Conservation (phyloP, 306 rosid genomes). For the Alnus glutinosa region DNA sequence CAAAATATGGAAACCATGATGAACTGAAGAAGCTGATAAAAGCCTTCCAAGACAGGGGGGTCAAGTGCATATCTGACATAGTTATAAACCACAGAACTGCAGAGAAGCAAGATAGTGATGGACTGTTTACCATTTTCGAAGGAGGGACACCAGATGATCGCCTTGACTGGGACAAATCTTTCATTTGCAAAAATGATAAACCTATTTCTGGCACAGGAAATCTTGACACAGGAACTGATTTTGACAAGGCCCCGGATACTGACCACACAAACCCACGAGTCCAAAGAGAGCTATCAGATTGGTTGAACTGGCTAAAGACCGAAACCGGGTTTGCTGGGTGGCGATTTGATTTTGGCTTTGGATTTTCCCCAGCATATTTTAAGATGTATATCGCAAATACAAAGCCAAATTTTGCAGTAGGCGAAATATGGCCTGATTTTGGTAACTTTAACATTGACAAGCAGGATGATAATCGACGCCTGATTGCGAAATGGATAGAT, state of each 20-base stretch:
- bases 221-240: not conserved
- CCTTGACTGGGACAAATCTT: not conserved
- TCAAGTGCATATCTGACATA: not conserved
- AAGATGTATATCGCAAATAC: not conserved
- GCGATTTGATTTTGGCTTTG: not conserved
- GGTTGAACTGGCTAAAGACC: conserved; percentile 4
- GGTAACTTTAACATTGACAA: not conserved
- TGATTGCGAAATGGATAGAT: conserved; percentile 34
- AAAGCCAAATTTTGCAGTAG: not conserved
- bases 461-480: conserved; percentile 24
- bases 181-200: not conserved
- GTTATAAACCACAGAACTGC: not conserved
- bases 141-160: conserved; percentile 3
- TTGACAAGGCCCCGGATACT: not conserved
- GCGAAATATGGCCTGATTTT: not conserved
- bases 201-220: not conserved
- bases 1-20: conserved; percentile 4
- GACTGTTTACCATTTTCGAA: not conserved
- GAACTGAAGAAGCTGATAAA: not conserved
- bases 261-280: not conserved
- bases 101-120: not conserved
- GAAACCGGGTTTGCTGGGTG: not conserved
- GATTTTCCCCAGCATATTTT: not conserved
- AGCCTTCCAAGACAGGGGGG: not conserved
- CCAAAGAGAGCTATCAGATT: conserved; percentile 3